Percentiles rank a stretch among this genome's conserved stretches.
These are phyloP conservation scores for Tolypocladium nubicola DNA, from an alignment of 2,329 filamentous ascomycete genomes.

Conservation along the genomic window DNA sequence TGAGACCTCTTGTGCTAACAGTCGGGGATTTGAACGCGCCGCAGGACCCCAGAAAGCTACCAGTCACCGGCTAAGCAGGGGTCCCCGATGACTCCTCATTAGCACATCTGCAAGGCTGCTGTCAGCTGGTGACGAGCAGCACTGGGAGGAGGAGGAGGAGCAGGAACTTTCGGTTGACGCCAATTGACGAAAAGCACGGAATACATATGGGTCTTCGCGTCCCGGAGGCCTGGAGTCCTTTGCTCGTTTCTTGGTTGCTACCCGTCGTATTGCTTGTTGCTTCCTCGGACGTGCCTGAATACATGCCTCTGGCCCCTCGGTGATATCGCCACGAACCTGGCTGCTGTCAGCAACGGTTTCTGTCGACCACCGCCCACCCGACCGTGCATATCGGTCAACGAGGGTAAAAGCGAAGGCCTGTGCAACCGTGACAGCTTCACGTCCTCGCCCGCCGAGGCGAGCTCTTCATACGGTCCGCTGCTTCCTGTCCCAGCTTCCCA, in stretches of 20 bases:
- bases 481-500: neutral
- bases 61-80: neutral
- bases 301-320: neutral
- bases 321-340: neutral
- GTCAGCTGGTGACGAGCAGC: neutral
- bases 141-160: neutral
- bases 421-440: neutral
- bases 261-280: neutral
- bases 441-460: neutral
- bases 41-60: neutral
- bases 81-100: slow-evolving; percentile 5
- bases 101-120: neutral
- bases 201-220: neutral
- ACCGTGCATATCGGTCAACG: neutral
- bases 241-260: neutral
- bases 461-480: neutral
- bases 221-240: neutral
- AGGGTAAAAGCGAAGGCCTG: neutral
- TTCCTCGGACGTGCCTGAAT: neutral
- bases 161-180: neutral
- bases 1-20: neutral
- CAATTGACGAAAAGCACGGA: neutral
- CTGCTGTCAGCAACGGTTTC: neutral
- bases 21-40: neutral
- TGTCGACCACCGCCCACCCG: neutral